Evolutionary conservation across 345 rosid species (phyloP).

Genomic region (Diplotaxis tenuifolia): DNA sequence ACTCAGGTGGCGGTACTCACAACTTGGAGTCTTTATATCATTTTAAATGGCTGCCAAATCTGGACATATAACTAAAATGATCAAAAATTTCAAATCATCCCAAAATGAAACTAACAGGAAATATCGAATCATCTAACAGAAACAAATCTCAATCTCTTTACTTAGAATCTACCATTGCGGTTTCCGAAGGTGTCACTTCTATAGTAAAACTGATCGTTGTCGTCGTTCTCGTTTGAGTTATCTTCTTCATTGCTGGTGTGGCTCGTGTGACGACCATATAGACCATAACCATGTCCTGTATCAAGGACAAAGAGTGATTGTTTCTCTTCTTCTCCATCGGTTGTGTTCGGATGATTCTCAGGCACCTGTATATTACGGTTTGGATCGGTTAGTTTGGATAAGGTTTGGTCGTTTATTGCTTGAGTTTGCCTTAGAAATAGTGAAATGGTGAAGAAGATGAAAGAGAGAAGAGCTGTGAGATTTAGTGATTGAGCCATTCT

Average conservation of each 20-base stretch:
- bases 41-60: neutral
- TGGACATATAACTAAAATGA: neutral
- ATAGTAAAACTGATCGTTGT: slow-evolving; percentile 18
- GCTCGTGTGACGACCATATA: slow-evolving; percentile 10
- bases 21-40: neutral
- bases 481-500: slow-evolving; percentile 27
- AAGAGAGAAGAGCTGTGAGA: slow-evolving; percentile 1
- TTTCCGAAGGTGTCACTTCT: slow-evolving; percentile 27
- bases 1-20: too few species aligned
- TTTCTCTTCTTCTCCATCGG: slow-evolving; percentile 7
- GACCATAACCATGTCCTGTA: slow-evolving; percentile 34
- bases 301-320: slow-evolving; percentile 28
- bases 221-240: neutral
- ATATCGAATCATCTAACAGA: neutral
- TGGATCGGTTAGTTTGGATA: neutral
- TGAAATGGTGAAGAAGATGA: slow-evolving; percentile 8
- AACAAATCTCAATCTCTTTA: neutral
- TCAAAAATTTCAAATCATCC: neutral
- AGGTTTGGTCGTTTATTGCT: slow-evolving; percentile 12
- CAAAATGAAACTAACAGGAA: neutral
- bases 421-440: slow-evolving; percentile 15
- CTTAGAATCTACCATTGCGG: slow-evolving; percentile 24
- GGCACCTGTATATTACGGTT: neutral
- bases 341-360: neutral
- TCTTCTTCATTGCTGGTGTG: slow-evolving; percentile 6